These are phyloP conservation scores for Vairimorpha ceranae DNA, from an alignment of 371 early-diverging fungal genomes.

Conservation along the genomic window DNA sequence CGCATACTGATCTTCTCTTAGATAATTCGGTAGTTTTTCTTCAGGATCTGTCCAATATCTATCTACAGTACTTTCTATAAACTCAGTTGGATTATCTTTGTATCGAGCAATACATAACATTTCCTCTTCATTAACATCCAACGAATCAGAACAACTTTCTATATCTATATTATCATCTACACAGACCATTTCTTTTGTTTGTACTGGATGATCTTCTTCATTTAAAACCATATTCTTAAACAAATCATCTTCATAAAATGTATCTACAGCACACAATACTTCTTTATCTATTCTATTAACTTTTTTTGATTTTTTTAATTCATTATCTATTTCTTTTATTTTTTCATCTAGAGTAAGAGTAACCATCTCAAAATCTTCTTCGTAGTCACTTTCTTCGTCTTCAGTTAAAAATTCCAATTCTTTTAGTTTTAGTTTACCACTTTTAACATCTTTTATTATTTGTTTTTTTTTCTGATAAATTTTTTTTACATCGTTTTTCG, in stretches of 20 bases:
- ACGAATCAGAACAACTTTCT: conserved; percentile 36
- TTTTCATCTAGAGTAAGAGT: conserved; percentile 66
- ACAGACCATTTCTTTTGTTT: not conserved
- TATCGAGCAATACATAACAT: conserved; percentile 49
- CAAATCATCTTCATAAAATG: conserved; percentile 44
- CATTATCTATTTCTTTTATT: conserved; percentile 57
- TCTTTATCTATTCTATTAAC: not conserved
- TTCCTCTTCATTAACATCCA: conserved; percentile 58
- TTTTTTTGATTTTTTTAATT: conserved; percentile 17
- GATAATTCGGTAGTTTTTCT: conserved; percentile 55
- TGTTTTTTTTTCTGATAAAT: conserved; percentile 56
- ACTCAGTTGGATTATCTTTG: conserved; percentile 56
- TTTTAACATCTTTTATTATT: conserved; percentile 58
- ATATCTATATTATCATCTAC: conserved; percentile 25
- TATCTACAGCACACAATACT: not conserved
- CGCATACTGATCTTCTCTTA: conserved; percentile 51
- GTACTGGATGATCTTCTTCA: not conserved
- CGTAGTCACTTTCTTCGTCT: conserved; percentile 50
- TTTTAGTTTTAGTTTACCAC: conserved; percentile 3
- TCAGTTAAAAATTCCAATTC: conserved; percentile 25
- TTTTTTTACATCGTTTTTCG: conserved; percentile 61
- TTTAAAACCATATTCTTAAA: conserved; percentile 36
- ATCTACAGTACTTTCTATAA: conserved; percentile 60
- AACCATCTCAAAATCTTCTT: conserved; percentile 35
- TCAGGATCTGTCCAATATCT: conserved; percentile 57